phyloP scores from a whole-genome alignment of 2,329 filamentous ascomycete species.

The Colletotrichum chlorophyti region DNA sequence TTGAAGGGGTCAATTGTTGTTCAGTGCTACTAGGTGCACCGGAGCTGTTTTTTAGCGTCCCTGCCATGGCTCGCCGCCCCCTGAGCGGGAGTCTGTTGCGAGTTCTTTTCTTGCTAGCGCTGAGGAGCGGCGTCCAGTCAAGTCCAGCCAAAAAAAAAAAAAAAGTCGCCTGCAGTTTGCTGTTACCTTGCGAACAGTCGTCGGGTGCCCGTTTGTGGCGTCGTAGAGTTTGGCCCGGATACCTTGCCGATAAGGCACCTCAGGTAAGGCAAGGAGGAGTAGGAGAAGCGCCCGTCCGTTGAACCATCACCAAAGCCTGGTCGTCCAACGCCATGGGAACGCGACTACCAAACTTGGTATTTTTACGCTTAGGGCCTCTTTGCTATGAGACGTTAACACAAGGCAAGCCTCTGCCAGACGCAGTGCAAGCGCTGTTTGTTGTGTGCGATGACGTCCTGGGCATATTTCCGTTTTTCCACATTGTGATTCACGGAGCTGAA shows the following conservation, averaged over 20 bases:
- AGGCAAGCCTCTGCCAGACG: too few species aligned
- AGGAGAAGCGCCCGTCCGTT: neutral
- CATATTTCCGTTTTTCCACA: too few species aligned
- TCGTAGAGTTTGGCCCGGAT: neutral
- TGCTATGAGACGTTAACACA: too few species aligned
- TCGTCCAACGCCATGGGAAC: too few species aligned
- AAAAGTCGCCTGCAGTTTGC: too few species aligned
- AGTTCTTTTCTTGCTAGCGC: constrained; percentile 10
- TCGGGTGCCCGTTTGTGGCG: constrained; percentile 24
- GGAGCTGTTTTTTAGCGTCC: constrained; percentile 14
- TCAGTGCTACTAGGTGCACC: constrained; percentile 16
- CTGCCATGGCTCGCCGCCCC: constrained; percentile 16
- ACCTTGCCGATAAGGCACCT: neutral
- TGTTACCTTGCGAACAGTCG: neutral
- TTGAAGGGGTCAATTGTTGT: neutral
- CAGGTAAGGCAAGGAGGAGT: neutral
- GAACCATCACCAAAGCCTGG: too few species aligned
- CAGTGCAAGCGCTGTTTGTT: too few species aligned
- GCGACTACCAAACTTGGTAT: too few species aligned
- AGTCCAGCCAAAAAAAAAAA: neutral
- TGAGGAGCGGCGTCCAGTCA: constrained; percentile 26
- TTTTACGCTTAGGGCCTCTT: too few species aligned
- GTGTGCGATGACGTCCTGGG: too few species aligned
- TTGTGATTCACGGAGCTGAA: too few species aligned
- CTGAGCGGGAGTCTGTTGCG: constrained; percentile 12